Percentiles rank a stretch among this genome's conserved stretches.
phyloP scores from a whole-genome alignment of 345 rosid species.

The Combretum micranthum region DNA sequence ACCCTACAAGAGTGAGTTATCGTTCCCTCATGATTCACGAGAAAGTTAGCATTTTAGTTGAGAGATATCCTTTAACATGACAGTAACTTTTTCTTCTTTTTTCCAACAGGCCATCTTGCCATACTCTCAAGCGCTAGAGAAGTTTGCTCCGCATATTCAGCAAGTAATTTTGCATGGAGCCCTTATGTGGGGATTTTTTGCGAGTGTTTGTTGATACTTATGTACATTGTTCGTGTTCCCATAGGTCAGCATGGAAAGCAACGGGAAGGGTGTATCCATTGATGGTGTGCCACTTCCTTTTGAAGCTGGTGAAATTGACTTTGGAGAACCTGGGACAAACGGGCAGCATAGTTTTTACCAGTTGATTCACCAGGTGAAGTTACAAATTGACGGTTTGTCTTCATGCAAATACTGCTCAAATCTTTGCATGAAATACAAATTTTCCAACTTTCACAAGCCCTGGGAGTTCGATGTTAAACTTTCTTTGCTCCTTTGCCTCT shows the following conservation, averaged over 20 bases:
- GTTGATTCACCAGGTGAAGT: slow-evolving; percentile 87
- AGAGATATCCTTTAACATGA: slow-evolving; percentile 7
- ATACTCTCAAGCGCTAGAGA: slow-evolving; percentile 91
- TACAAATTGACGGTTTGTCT: no score
- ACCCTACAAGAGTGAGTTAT: slow-evolving; percentile 76
- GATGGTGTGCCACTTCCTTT: slow-evolving; percentile 79
- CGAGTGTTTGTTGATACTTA: not conserved
- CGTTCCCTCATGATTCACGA: not conserved
- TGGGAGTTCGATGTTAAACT: no score
- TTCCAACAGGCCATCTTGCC: slow-evolving; percentile 86
- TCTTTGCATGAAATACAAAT: no score
- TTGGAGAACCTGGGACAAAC: slow-evolving; percentile 97
- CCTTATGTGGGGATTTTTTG: slow-evolving; percentile 1
- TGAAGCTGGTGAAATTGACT: slow-evolving; percentile 95
- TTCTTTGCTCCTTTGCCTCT: no score
- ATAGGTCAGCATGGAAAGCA: slow-evolving; percentile 99
- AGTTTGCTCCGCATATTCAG: slow-evolving; percentile 92
- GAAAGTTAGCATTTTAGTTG: slow-evolving; percentile 3
- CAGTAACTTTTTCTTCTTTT: slow-evolving; percentile 11
- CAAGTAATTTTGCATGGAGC: slow-evolving; percentile 40
- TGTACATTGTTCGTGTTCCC: slow-evolving; percentile 7
- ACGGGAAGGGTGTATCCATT: slow-evolving; percentile 96
- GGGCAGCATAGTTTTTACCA: slow-evolving; percentile 99
- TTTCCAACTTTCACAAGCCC: no score
- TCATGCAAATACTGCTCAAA: no score